Percentiles rank a stretch among this genome's conserved stretches.
Evolutionary conservation across 768 basidiomycete species (phyloP).

Genomic region (Phlebiopsis gigantea): DNA sequence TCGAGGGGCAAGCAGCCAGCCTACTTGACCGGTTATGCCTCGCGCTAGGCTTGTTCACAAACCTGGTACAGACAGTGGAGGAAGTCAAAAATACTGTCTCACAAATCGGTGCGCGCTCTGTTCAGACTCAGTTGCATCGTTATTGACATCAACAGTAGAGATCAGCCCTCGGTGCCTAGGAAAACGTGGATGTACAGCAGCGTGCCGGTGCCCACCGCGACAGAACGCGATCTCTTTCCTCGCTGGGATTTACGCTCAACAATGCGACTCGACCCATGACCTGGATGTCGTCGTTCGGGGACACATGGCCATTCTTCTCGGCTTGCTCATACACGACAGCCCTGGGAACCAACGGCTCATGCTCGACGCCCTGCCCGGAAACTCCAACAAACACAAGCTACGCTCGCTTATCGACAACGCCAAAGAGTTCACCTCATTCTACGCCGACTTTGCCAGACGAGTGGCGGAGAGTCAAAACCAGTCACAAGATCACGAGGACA

Average conservation of each 20-base stretch:
- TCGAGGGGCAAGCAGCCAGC: constrained; percentile 29
- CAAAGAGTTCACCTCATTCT: constrained; percentile 37
- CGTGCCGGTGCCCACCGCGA: constrained; percentile 47
- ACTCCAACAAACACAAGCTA: constrained; percentile 26
- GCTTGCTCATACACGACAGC: constrained; percentile 36
- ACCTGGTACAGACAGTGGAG: constrained; percentile 59
- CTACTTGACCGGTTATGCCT: constrained; percentile 71
- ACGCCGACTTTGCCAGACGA: constrained; percentile 28
- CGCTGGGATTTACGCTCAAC: constrained; percentile 40
- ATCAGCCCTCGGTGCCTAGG: constrained; percentile 48
- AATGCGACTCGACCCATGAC: constrained; percentile 25
- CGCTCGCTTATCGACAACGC: constrained; percentile 31
- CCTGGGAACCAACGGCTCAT: constrained; percentile 28
- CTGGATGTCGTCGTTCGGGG: constrained; percentile 53
- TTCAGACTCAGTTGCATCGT: not conserved
- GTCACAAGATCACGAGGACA: constrained; percentile 12
- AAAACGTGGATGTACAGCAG: constrained; percentile 41
- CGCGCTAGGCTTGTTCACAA: constrained; percentile 69
- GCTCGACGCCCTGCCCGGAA: constrained; percentile 31
- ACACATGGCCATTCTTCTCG: constrained; percentile 73
- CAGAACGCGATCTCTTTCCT: constrained; percentile 48
- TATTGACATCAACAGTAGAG: constrained; percentile 27
- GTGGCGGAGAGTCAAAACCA: constrained; percentile 18
- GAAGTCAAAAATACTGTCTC: constrained; percentile 42
- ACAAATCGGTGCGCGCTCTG: constrained; percentile 42